These are phyloP conservation scores for Malbranchea cinnamomea DNA, from an alignment of 2,329 filamentous ascomycete species.

Conservation along the genomic window DNA sequence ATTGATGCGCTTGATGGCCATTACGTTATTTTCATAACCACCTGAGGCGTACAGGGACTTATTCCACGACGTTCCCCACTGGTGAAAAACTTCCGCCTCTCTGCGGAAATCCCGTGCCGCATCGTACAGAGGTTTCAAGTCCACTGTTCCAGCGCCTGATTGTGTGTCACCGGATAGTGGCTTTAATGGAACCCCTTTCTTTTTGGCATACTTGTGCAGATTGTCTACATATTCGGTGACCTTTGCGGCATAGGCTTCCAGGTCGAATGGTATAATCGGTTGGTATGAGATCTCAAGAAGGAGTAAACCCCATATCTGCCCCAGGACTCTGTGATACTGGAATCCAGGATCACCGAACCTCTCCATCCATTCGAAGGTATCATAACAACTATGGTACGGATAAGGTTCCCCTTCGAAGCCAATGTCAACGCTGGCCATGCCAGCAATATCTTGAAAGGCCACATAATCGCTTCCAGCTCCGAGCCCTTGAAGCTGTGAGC, in stretches of 20 bases:
- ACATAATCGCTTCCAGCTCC: conserved; percentile 71
- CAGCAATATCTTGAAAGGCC: conserved; percentile 81
- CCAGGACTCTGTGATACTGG: conserved; percentile 62
- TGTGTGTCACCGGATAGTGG: conserved; percentile 4
- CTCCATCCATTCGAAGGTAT: conserved; percentile 77
- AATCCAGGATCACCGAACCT: conserved; percentile 70
- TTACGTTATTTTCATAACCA: conserved; percentile 58
- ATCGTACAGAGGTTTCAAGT: conserved; percentile 45
- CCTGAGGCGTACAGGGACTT: conserved; percentile 52
- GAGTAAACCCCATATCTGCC: conserved; percentile 66
- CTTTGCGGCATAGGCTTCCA: conserved; percentile 54
- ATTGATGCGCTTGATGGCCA: conserved; percentile 51
- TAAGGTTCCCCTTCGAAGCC: conserved; percentile 53
- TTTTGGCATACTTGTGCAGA: conserved; percentile 49
- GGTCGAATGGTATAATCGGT: conserved; percentile 68
- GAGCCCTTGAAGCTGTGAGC: conserved; percentile 48
- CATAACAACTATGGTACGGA: conserved; percentile 73
- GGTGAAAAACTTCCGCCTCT: conserved; percentile 50
- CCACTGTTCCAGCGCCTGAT: conserved; percentile 27
- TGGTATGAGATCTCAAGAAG: conserved; percentile 72
- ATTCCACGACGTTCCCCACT: conserved; percentile 69
- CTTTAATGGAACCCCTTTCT: conserved; percentile 31
- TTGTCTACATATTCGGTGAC: conserved; percentile 51
- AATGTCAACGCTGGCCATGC: conserved; percentile 75
- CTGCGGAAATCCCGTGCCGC: conserved; percentile 47